These are phyloP conservation scores for Hemileia vastatrix DNA, from an alignment of 1,284 basidiomycete species.

Conservation along the genomic window DNA sequence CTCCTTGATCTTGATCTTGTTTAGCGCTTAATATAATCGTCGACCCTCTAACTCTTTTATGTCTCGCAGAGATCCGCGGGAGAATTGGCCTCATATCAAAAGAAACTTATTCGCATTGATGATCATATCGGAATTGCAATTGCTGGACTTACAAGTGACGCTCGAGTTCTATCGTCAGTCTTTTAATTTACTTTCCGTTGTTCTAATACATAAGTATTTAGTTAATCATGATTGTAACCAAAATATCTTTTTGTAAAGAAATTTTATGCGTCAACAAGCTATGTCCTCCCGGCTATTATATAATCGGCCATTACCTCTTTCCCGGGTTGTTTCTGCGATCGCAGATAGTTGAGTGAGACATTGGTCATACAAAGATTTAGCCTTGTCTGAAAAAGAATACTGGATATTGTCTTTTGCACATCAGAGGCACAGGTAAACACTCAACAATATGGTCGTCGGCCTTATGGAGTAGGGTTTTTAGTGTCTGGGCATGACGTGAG, in stretches of 20 bases:
- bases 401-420: neutral
- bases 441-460: constrained; percentile 92
- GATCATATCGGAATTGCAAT: constrained; percentile 98
- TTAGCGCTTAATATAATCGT: neutral
- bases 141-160: constrained; percentile 94
- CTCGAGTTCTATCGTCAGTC: constrained; percentile 78
- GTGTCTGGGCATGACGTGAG: constrained; percentile 80
- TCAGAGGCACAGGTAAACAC: constrained; percentile 97
- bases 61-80: constrained; percentile 78
- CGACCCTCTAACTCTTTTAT: neutral
- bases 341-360: constrained; percentile 70
- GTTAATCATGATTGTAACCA: neutral
- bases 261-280: constrained; percentile 99
- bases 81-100: constrained; percentile 95
- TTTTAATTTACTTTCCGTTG: constrained; percentile 25
- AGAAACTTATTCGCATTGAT: constrained; percentile 99
- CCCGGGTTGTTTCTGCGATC: constrained; percentile 80
- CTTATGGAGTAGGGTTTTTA: constrained; percentile 97
- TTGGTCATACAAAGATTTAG: too few species aligned
- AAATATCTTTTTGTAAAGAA: constrained; percentile 51
- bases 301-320: constrained; percentile 86
- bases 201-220: neutral
- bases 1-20: neutral
- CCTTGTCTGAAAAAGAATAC: neutral
- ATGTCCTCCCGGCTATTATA: constrained; percentile 91